A percentile compares a stretch with the other conserved stretches of the same genome.
Evolutionary conservation across 495 filamentous ascomycete species (phyloP).

Genomic region (Hypoxylon perforatum): DNA sequence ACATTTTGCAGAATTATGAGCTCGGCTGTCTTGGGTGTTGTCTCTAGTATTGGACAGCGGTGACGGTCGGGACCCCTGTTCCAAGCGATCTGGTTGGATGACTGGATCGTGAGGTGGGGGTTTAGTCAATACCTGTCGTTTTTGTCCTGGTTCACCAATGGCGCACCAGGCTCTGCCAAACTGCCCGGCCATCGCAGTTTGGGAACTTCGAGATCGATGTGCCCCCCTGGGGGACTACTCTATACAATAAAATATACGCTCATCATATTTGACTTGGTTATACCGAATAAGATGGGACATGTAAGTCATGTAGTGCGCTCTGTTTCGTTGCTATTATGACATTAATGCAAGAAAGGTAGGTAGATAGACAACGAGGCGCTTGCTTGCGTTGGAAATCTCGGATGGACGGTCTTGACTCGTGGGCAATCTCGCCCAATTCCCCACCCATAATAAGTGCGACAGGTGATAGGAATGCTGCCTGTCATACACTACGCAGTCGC

Average conservation of each 20-base stretch:
- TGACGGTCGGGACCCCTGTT: conserved; percentile 33
- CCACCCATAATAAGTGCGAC: conserved; percentile 41
- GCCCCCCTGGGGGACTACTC: neutral
- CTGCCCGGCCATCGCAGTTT: conserved; percentile 24
- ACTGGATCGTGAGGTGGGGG: conserved; percentile 37
- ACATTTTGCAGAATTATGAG: conserved; percentile 30
- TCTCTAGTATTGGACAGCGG: conserved; percentile 42
- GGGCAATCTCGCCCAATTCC: conserved; percentile 39
- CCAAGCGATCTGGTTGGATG: conserved; percentile 39
- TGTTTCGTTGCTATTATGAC: conserved; percentile 20
- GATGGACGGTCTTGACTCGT: conserved; percentile 41
- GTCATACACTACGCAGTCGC: conserved; percentile 37
- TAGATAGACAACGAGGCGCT: conserved; percentile 31
- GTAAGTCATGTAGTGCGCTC: conserved; percentile 6
- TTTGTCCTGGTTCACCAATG: conserved; percentile 24
- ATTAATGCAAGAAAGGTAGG: conserved; percentile 15
- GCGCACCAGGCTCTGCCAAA: conserved; percentile 33
- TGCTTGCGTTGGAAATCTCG: conserved; percentile 34
- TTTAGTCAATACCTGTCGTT: conserved; percentile 35
- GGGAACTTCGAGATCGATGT: conserved; percentile 17
- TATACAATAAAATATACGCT: conserved; percentile 7
- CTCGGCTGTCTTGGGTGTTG: conserved; percentile 40
- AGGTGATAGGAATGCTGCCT: conserved; percentile 45
- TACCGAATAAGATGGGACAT: conserved; percentile 1
- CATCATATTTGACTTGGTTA: neutral